phyloP scores from a whole-genome alignment of 208 protist genomes.

The Leishmania lainsoni region DNA sequence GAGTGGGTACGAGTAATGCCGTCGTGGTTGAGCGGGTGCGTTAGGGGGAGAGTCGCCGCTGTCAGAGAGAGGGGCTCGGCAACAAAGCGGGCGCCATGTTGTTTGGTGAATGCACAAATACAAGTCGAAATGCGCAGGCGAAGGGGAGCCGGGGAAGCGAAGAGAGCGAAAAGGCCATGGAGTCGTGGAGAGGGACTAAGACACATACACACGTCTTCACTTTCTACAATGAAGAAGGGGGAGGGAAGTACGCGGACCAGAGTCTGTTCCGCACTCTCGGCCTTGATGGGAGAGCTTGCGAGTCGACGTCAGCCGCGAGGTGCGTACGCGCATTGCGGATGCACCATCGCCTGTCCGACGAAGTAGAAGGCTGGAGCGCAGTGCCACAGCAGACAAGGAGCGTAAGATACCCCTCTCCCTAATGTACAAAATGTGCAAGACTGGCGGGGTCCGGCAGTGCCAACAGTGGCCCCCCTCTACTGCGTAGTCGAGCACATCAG shows the following conservation, averaged over 20 bases:
- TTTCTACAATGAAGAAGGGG: background rate
- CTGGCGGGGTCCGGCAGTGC: background rate
- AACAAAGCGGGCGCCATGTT: background rate
- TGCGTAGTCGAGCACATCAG: background rate
- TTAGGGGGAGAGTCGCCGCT: background rate
- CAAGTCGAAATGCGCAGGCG: background rate
- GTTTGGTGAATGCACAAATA: background rate
- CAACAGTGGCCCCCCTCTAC: background rate
- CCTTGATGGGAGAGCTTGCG: background rate
- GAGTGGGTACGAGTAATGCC: background rate
- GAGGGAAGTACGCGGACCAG: background rate
- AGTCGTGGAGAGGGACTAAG: background rate
- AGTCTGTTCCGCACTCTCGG: background rate
- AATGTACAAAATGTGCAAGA: background rate
- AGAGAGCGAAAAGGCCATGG: background rate
- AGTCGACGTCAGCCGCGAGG: background rate
- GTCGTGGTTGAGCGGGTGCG: background rate
- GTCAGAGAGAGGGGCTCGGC: background rate
- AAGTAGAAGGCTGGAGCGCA: background rate
- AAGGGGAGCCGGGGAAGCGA: background rate
- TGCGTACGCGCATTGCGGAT: background rate
- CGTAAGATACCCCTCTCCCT: background rate
- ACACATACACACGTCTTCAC: background rate
- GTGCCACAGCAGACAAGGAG: background rate
- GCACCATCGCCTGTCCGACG: background rate